These are phyloP conservation scores for Celoporthe dispersa DNA, from an alignment of 2,329 filamentous ascomycete species.

Conservation along the genomic window DNA sequence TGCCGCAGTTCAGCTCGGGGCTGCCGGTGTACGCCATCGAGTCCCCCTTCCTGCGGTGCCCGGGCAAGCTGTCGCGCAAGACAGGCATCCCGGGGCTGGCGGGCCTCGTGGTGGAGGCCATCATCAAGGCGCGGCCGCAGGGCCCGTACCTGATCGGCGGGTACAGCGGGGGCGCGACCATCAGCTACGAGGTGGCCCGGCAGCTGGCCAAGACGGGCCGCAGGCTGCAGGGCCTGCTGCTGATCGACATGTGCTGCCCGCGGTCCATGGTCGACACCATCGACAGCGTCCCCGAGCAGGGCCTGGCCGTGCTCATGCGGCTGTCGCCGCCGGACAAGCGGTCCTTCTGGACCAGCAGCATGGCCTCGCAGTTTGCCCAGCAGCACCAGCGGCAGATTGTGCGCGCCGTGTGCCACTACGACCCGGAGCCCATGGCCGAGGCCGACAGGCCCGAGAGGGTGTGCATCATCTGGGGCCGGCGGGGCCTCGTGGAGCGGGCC, in stretches of 20 bases:
- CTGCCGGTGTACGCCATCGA: conserved; percentile 37
- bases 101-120: conserved; percentile 31
- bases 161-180: conserved; percentile 34
- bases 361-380: conserved; percentile 23
- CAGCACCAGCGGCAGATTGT: conserved; percentile 26
- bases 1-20: conserved; percentile 33
- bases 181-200: conserved; percentile 35
- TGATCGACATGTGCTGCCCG: conserved; percentile 34
- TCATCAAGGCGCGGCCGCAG: conserved; percentile 31
- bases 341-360: conserved; percentile 21
- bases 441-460: conserved; percentile 17
- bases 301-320: conserved; percentile 21
- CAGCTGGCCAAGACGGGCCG: conserved; percentile 31
- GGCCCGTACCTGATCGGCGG: conserved; percentile 37
- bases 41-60: conserved; percentile 36
- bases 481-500: conserved; percentile 23
- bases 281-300: conserved; percentile 24
- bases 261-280: conserved; percentile 24
- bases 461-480: conserved; percentile 23
- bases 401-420: conserved; percentile 27
- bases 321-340: conserved; percentile 23
- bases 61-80: conserved; percentile 30
- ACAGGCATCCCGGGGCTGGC: conserved; percentile 31
- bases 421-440: conserved; percentile 14
- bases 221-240: conserved; percentile 32